phyloP scores from a whole-genome alignment of 1,284 basidiomycete species.

The Filobasidium uniguttulatum region DNA sequence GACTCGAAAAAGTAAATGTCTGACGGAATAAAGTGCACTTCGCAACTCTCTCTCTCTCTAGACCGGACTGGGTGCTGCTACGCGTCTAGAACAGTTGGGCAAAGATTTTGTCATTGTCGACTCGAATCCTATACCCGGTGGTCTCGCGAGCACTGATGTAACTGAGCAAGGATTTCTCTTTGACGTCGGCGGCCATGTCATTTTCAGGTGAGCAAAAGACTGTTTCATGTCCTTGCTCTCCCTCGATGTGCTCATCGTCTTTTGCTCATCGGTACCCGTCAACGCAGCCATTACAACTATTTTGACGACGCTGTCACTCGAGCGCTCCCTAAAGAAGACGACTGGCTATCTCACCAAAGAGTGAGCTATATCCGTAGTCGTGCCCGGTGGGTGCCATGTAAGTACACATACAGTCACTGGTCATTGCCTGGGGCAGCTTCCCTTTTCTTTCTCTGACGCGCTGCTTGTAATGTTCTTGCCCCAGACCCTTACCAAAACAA shows the following conservation, averaged over 20 bases:
- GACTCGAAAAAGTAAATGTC: too few relatives aligned
- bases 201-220: constrained; percentile 38
- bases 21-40: too few relatives aligned
- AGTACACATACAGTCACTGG: constrained; percentile 8
- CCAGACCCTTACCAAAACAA: constrained; percentile 40
- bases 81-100: constrained; percentile 40
- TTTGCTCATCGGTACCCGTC: not conserved
- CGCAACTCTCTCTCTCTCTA: not conserved
- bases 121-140: constrained; percentile 37
- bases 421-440: too few relatives aligned
- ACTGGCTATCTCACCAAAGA: constrained; percentile 44
- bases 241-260: not conserved
- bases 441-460: not conserved
- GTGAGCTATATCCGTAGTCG: constrained; percentile 43
- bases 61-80: constrained; percentile 43
- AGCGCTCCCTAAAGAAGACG: constrained; percentile 39
- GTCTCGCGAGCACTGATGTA: constrained; percentile 42
- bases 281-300: constrained; percentile 39
- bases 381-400: constrained; percentile 41
- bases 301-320: constrained; percentile 42
- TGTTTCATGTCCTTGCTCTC: not conserved
- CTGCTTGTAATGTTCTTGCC: not conserved
- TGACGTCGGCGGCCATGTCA: constrained; percentile 44
- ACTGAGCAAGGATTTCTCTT: constrained; percentile 44
- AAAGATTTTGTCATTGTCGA: constrained; percentile 39